Percentiles rank a stretch among this genome's conserved stretches.
phyloP scores from a whole-genome alignment of 768 basidiomycete genomes.

The Lactarius sanguifluus region DNA sequence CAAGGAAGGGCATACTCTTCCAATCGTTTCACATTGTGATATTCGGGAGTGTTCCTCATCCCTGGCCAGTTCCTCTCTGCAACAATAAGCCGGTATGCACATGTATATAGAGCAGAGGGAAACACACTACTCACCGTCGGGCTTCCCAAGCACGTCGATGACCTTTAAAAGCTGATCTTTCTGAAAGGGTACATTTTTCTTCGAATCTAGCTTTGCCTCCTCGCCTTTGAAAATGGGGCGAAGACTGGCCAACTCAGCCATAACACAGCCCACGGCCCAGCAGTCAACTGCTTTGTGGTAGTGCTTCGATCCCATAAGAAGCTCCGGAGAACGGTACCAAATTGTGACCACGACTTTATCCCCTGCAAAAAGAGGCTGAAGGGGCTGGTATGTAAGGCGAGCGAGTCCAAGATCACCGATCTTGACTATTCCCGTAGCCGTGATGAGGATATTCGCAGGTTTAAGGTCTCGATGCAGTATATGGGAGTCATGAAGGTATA shows the following conservation, averaged over 20 bases:
- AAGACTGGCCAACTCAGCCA: conserved; percentile 91
- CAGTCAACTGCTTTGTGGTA: conserved; percentile 96
- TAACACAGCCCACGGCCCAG: conserved; percentile 98
- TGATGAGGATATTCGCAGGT: conserved; percentile 98
- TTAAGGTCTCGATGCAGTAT: conserved; percentile 98
- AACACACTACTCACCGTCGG: conserved; percentile 57
- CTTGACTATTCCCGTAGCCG: conserved; percentile 83
- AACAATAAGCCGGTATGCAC: background rate
- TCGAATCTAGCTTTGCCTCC: conserved; percentile 94
- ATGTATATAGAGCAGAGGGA: conserved; percentile 12
- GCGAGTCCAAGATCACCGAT: conserved; percentile 98
- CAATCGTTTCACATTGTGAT: conserved; percentile 74
- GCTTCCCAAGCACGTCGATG: conserved; percentile 91
- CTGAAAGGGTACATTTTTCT: conserved; percentile 98
- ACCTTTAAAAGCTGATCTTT: conserved; percentile 93
- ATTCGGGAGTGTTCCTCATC: conserved; percentile 84
- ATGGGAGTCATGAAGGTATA: conserved; percentile 93
- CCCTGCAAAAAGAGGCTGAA: conserved; percentile 87
- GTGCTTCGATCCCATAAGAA: conserved; percentile 94
- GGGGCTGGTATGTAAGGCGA: conserved; percentile 83
- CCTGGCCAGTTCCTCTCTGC: conserved; percentile 90
- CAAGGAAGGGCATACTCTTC: conserved; percentile 54
- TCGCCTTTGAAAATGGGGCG: conserved; percentile 99
- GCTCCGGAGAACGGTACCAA: conserved; percentile 98
- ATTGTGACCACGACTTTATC: conserved; percentile 99